A percentile compares a stretch with the other conserved stretches of the same genome.
phyloP scores from a whole-genome alignment of 805 yeast species.

The Cyberlindnera saturnus region DNA sequence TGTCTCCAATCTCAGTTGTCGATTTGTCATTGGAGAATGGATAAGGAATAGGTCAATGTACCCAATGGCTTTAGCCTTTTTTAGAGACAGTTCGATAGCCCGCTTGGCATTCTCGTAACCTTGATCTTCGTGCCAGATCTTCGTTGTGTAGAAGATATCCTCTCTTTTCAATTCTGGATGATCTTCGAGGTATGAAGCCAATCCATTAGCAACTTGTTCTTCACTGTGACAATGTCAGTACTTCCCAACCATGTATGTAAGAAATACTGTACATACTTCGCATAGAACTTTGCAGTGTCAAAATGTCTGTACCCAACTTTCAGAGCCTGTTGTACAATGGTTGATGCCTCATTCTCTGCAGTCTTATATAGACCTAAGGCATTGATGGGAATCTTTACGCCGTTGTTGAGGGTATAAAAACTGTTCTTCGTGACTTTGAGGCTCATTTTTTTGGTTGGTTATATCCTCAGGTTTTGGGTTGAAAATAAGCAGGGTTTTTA shows the following conservation, averaged over 20 bases:
- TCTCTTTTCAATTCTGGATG: slow-evolving; percentile 47
- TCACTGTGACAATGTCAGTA: slow-evolving; percentile 57
- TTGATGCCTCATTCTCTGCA: slow-evolving; percentile 36
- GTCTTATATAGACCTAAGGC: slow-evolving; percentile 63
- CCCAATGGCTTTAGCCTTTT: slow-evolving; percentile 43
- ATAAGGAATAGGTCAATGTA: slow-evolving; percentile 71
- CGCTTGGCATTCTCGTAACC: slow-evolving; percentile 49
- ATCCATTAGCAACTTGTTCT: slow-evolving; percentile 53
- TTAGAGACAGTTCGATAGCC: slow-evolving; percentile 46
- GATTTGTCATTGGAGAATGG: slow-evolving; percentile 54
- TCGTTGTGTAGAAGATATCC: slow-evolving; percentile 65
- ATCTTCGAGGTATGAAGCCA: slow-evolving; percentile 43
- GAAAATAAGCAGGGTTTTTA: too few species aligned
- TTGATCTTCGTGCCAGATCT: slow-evolving; percentile 48
- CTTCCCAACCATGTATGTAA: slow-evolving; percentile 65
- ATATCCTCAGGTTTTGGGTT: too few species aligned
- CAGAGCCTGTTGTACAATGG: slow-evolving; percentile 48
- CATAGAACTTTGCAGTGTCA: slow-evolving; percentile 66
- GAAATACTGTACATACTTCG: slow-evolving; percentile 27
- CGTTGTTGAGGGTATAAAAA: slow-evolving; percentile 41
- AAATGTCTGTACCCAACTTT: slow-evolving; percentile 65
- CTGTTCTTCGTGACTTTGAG: slow-evolving; percentile 8
- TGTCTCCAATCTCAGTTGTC: slow-evolving; percentile 47
- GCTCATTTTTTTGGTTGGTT: neutral
- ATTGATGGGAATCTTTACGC: slow-evolving; percentile 53